Evolutionary conservation across 83 land plant genomes (phyloP).

Genomic region (Diphasiastrum complanatum): DNA sequence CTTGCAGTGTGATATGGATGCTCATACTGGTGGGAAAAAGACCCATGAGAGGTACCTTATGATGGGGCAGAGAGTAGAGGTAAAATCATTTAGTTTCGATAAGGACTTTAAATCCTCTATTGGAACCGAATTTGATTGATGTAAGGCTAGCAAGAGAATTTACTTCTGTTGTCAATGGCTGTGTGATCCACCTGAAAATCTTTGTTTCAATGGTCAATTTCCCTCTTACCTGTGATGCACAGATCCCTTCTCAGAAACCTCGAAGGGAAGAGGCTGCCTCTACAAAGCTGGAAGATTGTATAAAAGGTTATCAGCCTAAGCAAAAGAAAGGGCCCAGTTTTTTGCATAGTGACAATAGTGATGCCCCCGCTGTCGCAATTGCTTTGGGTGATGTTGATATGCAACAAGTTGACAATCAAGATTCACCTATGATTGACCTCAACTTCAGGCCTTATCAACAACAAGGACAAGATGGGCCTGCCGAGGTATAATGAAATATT

Average conservation of each 20-base stretch:
- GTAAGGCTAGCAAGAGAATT: no score
- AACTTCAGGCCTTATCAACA: constrained; percentile 25
- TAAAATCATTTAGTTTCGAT: constrained; percentile 17
- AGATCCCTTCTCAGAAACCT: no score
- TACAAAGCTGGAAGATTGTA: no score
- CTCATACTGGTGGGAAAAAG: constrained; percentile 92
- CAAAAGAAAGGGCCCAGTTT: background rate
- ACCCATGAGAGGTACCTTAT: constrained; percentile 84
- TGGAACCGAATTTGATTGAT: no score
- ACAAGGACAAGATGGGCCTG: constrained; percentile 18
- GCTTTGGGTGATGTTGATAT: constrained; percentile 27
- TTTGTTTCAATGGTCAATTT: background rate
- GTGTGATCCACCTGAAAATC: no score
- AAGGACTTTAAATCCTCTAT: background rate
- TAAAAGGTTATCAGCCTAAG: background rate
- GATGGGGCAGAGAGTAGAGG: constrained; percentile 84
- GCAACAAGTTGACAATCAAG: constrained; percentile 13
- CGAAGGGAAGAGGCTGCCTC: no score
- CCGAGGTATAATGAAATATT: background rate
- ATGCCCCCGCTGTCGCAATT: constrained; percentile 32
- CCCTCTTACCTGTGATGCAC: background rate
- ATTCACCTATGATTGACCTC: constrained; percentile 25
- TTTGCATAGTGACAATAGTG: constrained; percentile 28
- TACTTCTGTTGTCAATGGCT: no score
- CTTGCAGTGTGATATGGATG: constrained; percentile 91